phyloP scores from a whole-genome alignment of 441 rosid species.

The Lepidium campestre region DNA sequence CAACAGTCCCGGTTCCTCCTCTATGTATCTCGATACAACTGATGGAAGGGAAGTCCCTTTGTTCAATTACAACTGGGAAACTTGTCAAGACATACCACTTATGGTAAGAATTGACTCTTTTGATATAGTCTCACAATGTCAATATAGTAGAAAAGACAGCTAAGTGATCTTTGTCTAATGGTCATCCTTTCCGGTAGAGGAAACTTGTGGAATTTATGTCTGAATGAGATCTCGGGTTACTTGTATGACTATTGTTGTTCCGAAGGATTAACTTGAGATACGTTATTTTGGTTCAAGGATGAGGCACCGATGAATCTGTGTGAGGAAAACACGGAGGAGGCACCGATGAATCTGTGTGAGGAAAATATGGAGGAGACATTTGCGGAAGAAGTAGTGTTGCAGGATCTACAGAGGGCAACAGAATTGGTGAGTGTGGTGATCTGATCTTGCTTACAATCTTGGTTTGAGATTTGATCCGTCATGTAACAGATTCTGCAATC shows the following conservation, averaged over 20 bases:
- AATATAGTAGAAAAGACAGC: not conserved
- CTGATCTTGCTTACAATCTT: not conserved
- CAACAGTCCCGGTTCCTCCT: slow-evolving; percentile 14
- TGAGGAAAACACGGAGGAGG: slow-evolving; percentile 22
- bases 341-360: slow-evolving; percentile 10
- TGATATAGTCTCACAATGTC: not conserved
- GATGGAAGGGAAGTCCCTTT: slow-evolving; percentile 26
- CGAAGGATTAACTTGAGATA: not conserved
- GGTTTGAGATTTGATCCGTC: not conserved
- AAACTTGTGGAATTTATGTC: not conserved
- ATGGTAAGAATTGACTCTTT: slow-evolving; percentile 5
- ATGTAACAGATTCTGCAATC: not conserved
- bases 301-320: slow-evolving; percentile 8
- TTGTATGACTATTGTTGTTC: not conserved
- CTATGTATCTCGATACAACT: slow-evolving; percentile 9
- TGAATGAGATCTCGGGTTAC: not conserved
- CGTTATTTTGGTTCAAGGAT: slow-evolving; percentile 26
- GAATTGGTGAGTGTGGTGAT: slow-evolving; percentile 39
- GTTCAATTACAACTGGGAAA: slow-evolving; percentile 23
- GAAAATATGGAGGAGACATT: slow-evolving; percentile 36
- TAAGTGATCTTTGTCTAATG: not conserved
- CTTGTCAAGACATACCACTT: slow-evolving; percentile 22
- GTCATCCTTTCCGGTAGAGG: not conserved
- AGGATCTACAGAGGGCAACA: slow-evolving; percentile 59
- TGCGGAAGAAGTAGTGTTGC: slow-evolving; percentile 57